These are phyloP conservation scores for Apiospora malaysiana DNA, from an alignment of 2,329 filamentous ascomycete genomes.

Conservation along the genomic window DNA sequence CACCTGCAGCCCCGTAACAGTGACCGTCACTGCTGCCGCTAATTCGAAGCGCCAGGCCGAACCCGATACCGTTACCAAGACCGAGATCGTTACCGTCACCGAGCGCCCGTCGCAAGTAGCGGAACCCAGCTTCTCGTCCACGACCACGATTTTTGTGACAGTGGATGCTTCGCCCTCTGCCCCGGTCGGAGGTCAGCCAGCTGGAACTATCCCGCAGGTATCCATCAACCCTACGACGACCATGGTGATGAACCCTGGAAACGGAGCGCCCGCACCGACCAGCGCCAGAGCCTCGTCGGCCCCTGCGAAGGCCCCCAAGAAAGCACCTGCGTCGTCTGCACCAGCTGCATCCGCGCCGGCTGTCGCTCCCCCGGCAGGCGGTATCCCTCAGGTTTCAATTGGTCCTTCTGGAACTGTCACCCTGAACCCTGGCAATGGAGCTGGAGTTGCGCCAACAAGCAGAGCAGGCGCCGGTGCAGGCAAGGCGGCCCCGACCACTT, in stretches of 20 bases:
- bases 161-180: conserved; percentile 5
- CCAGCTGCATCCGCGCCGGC: not conserved
- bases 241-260: conserved; percentile 18
- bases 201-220: conserved; percentile 23
- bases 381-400: conserved; percentile 18
- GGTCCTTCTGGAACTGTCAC: not conserved
- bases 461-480: not conserved
- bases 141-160: conserved; percentile 24
- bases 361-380: not conserved
- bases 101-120: conserved; percentile 1
- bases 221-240: conserved; percentile 26
- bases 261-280: conserved; percentile 10
- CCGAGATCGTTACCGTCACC: conserved; percentile 16
- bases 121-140: conserved; percentile 21
- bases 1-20: conserved; percentile 16
- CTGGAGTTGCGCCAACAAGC: not conserved
- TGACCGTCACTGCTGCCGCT: conserved; percentile 17
- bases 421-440: conserved; percentile 14
- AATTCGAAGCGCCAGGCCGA: not conserved
- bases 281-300: not conserved
- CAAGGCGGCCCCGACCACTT: not conserved
- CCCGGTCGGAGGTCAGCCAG: not conserved
- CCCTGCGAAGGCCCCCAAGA: not conserved
- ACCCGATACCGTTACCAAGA: conserved; percentile 15
- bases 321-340: not conserved